Base-by-base conservation (phyloP, 2,329 filamentous ascomycete species). In the Thielaviopsis punctulata region DNA sequence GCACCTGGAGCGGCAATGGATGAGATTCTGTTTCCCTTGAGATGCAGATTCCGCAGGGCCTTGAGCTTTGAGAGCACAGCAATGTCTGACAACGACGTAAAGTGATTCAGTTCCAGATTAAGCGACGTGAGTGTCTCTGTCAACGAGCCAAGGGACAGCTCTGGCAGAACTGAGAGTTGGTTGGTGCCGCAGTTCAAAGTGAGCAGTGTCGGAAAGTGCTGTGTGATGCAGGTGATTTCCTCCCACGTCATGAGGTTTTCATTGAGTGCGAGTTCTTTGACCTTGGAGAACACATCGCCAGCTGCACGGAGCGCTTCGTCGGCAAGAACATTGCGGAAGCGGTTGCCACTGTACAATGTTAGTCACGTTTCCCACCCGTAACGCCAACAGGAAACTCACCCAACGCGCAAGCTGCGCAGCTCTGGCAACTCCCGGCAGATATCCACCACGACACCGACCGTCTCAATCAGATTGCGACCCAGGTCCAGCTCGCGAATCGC, bases 401-500 rank as follows among this genome's bases (percentile, higher is more conserved):
- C 53, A 22, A 55, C 49, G 15, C 50, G 50, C 12, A 95, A 63
- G 48, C 68, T 77, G 53, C 69, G 76, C 57, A 96, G 63, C 19
- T 71, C 70, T n/a, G 74, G 72, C 33, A 96, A 68, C 57, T 84
- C 76, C 6, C 68, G 68, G 62, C 86, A 92, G 39, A 96, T 84
- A 2, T 75, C 70, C 18, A 78, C 73, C 9, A 95, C 73, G 22
- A 84, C 77, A 2, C 68, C 67, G 63, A 89, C 76, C 10, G 67
- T 68, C 52, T 80, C 78, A 60, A 96, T 80, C 30, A 95, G 64
- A 63, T 94, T 96, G 49, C 86, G 77, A 61, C 88, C 88, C 43
- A 98, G 65, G 62, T 95, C 89, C 45, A 96, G 70, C 61, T 95
- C 86, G 1, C 74, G 69, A 50, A 95, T 80, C 59, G 79, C 75